Base-by-base conservation (phyloP, 768 basidiomycete species). In the Phaeotremella skinneri region DNA sequence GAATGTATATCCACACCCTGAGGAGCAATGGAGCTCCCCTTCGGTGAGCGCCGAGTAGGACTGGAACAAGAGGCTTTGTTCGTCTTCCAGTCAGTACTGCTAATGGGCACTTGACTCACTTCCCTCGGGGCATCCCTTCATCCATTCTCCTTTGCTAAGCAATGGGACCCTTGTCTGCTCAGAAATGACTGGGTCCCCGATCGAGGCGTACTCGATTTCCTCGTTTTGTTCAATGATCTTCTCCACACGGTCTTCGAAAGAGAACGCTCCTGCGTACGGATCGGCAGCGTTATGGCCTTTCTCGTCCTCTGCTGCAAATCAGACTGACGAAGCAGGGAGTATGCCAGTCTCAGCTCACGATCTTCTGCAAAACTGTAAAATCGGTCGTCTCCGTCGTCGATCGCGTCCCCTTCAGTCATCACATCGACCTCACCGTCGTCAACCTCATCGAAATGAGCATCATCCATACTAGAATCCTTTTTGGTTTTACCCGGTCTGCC, bases 111-210 rank as follows among this genome's bases (percentile, higher is more conserved):
- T 7, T 4, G 0, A 65, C 69, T 70, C 55, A 73, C 74, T 85
- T 52, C 89, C 90, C 75, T 94, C 91, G 0, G 92, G 91, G 77
- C 92, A 96, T 20, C 92, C 92, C 74, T 89, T 90, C 92, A 96
- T 96, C 91, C 91, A 96, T 72, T 92, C 86, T 26, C 89, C 90
- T 76, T 90, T 88, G 21, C 86, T 86, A 83, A 94, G 85, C 39
- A 92, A 78, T n/a, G 59, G 58, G 43, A 63, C 54, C 42, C 41
- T n/a, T 42, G 5, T 42, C 29, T 34, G 21, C 27, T 47, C 23
- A 23, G 26, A 23, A 58, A 25, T 47, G 16, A 23, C 20, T 48
- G 21, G 17, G 3, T 34, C 79, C 17, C 79, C 75, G 30, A 88
- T 72, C 17, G 78, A 78, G 41, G 73, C 72, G 13, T 79, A 73